A percentile compares a stretch with the other conserved stretches of the same genome.
Evolutionary conservation across 208 protist species (phyloP).

Genomic region (Leishmania aethiopica): DNA sequence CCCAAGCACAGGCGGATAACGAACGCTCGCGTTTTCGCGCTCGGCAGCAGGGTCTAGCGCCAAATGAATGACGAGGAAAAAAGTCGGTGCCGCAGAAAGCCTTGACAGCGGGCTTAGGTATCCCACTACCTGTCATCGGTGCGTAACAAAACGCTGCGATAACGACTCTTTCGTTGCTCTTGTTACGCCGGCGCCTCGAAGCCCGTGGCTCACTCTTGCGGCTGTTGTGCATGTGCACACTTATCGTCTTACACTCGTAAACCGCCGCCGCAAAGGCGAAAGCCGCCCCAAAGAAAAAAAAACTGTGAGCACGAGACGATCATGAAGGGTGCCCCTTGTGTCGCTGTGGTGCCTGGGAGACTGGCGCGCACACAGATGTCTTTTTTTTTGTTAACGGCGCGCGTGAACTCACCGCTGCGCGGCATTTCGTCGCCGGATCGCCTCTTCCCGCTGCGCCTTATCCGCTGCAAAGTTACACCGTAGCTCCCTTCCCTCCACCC

Average conservation of each 20-base stretch:
- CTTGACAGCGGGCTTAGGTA: no score
- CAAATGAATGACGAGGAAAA: neutral
- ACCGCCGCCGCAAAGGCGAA: neutral
- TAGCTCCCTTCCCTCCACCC: conserved; percentile 46
- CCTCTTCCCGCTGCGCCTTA: conserved; percentile 75
- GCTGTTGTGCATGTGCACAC: neutral
- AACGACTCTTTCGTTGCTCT: neutral
- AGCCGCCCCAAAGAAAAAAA: neutral
- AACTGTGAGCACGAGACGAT: neutral
- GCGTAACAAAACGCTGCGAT: neutral
- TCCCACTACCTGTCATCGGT: neutral
- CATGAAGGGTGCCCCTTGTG: neutral
- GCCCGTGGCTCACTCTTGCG: neutral
- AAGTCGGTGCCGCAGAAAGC: neutral
- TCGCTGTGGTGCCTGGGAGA: neutral
- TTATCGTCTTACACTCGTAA: neutral
- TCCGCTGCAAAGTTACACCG: conserved; percentile 89
- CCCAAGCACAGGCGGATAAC: neutral
- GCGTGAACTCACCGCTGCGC: neutral
- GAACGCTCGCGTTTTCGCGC: no score
- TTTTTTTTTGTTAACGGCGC: neutral
- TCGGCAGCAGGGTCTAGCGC: neutral
- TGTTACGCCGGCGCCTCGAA: neutral
- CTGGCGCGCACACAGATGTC: neutral
- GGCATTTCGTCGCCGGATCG: conserved; percentile 43